These are phyloP conservation scores for Paramecium sexaurelia DNA, from an alignment of 73 alveolate genomes.

Conservation along the genomic window DNA sequence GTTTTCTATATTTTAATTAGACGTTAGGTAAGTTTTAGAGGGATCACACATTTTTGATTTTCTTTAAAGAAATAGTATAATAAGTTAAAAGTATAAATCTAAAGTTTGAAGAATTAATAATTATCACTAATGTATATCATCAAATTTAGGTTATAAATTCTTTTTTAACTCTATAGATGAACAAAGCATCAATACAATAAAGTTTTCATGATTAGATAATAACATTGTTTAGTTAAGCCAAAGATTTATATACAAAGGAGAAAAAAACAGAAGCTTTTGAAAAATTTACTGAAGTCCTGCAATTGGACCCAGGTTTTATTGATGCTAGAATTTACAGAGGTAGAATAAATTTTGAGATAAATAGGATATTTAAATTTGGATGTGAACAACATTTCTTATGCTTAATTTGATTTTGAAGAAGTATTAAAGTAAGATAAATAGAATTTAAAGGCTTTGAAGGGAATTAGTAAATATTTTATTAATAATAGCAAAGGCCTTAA, in stretches of 20 bases:
- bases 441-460: not conserved
- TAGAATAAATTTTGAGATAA: not conserved
- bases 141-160: not conserved
- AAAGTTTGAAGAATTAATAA: not conserved
- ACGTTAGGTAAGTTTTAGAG: no score
- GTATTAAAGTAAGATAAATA: not conserved
- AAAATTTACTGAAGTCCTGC: not conserved
- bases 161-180: no score
- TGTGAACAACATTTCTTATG: not conserved
- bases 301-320: not conserved
- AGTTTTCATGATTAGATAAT: not conserved
- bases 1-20: no score
- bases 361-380: not conserved
- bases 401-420: not conserved
- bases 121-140: not conserved
- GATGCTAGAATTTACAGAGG: not conserved
- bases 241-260: not conserved
- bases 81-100: not conserved
- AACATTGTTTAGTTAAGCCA: not conserved
- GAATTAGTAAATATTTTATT: not conserved
- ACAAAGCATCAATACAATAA: no score
- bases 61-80: not conserved
- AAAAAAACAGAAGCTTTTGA: not conserved
- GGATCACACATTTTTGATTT: not conserved
- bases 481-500: not conserved